Conservation (phyloP, 805 yeast species). For the Ogataea neopini region DNA sequence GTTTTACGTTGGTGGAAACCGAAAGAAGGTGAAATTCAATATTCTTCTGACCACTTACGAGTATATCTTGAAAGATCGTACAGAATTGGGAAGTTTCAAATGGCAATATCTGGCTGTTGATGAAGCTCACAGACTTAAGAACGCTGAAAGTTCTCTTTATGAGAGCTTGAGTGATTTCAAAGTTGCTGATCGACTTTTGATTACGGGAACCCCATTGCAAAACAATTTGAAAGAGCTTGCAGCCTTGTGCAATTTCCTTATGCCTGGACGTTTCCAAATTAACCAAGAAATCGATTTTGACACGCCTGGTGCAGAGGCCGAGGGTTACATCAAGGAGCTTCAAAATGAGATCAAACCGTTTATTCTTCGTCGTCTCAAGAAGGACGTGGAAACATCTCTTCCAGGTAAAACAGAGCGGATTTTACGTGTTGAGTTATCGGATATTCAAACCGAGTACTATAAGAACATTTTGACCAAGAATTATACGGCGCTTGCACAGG, state of each 20-base stretch:
- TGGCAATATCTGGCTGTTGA: conserved; percentile 99
- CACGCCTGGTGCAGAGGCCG: conserved; percentile 83
- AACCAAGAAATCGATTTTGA: conserved; percentile 96
- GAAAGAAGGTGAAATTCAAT: conserved; percentile 81
- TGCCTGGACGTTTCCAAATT: conserved; percentile 91
- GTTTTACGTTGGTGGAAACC: conserved; percentile 61
- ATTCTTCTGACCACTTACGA: conserved; percentile 94
- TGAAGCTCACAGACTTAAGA: conserved; percentile 96
- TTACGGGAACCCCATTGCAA: conserved; percentile 98
- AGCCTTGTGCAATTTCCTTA: conserved; percentile 89
- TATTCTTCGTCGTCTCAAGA: conserved; percentile 88
- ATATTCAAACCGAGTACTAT: conserved; percentile 92
- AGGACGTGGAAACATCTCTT: conserved; percentile 94
- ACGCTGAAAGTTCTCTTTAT: conserved; percentile 89
- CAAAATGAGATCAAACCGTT: conserved; percentile 88
- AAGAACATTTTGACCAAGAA: conserved; percentile 91
- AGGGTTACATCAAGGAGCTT: conserved; percentile 79
- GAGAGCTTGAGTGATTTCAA: conserved; percentile 83
- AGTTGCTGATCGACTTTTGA: conserved; percentile 79
- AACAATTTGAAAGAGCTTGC: conserved; percentile 94
- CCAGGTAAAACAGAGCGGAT: conserved; percentile 97
- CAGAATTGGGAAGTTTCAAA: conserved; percentile 74
- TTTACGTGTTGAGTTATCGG: conserved; percentile 91
- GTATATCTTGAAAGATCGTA: conserved; percentile 86
- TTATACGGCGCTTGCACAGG: conserved; percentile 87